A percentile compares a stretch with the other conserved stretches of the same genome.
phyloP scores from a whole-genome alignment of 2,329 filamentous ascomycete genomes.

The Ustulina deusta region DNA sequence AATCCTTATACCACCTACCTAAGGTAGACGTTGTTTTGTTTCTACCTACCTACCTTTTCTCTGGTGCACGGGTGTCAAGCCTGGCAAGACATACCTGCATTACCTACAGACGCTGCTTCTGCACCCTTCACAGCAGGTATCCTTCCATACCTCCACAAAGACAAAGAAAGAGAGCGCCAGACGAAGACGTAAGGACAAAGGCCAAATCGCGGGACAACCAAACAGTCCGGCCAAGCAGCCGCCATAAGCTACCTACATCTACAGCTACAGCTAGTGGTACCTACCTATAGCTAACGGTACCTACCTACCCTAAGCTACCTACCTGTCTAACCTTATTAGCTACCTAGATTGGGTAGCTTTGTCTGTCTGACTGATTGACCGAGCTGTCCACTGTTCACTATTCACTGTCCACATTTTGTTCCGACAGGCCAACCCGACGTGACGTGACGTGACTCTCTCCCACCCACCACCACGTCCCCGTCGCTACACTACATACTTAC shows the following conservation, averaged over 20 bases:
- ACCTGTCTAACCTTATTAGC: not conserved
- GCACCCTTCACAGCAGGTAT: too few relatives aligned
- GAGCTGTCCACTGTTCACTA: not conserved
- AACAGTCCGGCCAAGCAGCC: not conserved
- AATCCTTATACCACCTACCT: conserved; percentile 24
- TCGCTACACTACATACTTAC: conserved; percentile 4
- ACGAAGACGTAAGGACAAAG: not conserved
- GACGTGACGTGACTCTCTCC: conserved; percentile 26
- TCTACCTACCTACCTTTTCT: not conserved
- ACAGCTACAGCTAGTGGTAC: not conserved
- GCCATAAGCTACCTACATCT: not conserved
- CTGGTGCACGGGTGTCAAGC: not conserved
- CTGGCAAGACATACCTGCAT: conserved; percentile 9
- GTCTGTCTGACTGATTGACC: conserved; percentile 7
- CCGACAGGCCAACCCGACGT: conserved; percentile 10
- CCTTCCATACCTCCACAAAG: not conserved
- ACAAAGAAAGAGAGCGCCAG: not conserved
- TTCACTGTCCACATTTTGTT: conserved; percentile 1
- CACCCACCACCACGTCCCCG: conserved; percentile 20
- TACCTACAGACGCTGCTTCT: not conserved
- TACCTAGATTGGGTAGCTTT: not conserved
- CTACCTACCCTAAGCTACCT: not conserved
- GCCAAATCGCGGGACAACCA: conserved; percentile 11
- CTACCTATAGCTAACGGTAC: not conserved
- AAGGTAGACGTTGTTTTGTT: conserved; percentile 24